These are phyloP conservation scores for Myxozyma vanderwaltii DNA, from an alignment of 805 yeast species.

Conservation along the genomic window DNA sequence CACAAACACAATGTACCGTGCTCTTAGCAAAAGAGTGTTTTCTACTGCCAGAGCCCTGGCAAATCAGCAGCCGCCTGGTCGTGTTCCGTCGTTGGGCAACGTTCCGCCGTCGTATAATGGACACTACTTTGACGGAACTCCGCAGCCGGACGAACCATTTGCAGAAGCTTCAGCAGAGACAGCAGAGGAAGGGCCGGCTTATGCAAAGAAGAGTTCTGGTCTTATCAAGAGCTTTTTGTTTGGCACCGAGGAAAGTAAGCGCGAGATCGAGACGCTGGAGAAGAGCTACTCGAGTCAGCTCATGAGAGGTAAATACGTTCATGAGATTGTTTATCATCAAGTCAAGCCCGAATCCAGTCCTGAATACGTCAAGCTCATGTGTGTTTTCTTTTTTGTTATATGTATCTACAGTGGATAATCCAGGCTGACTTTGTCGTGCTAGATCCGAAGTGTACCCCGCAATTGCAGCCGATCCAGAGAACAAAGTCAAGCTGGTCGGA, in stretches of 20 bases:
- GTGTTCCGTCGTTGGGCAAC: slow-evolving; percentile 31
- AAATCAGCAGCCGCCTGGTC: slow-evolving; percentile 10
- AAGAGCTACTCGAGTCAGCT: slow-evolving; percentile 35
- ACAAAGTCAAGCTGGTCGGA: slow-evolving; percentile 46
- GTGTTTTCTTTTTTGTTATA: neutral
- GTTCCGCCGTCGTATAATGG: slow-evolving; percentile 31
- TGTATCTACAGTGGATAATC: neutral
- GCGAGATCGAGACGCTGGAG: slow-evolving; percentile 42
- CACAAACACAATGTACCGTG: neutral
- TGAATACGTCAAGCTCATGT: slow-evolving; percentile 44
- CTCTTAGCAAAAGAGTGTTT: neutral
- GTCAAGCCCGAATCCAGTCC: slow-evolving; percentile 43
- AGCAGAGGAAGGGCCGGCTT: neutral
- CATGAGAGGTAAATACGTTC: slow-evolving; percentile 48
- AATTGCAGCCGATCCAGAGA: slow-evolving; percentile 41
- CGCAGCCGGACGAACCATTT: slow-evolving; percentile 6
- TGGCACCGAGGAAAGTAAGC: slow-evolving; percentile 44
- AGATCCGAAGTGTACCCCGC: slow-evolving; percentile 40
- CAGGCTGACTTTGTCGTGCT: neutral
- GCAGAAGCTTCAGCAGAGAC: neutral
- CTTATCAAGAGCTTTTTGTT: slow-evolving; percentile 45
- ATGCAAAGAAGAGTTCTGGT: slow-evolving; percentile 23
- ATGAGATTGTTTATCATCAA: slow-evolving; percentile 45
- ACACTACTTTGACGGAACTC: slow-evolving; percentile 24
- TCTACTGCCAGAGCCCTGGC: neutral